Evolutionary conservation across 1,284 basidiomycete genomes (phyloP).

Genomic region (Neonothopanus nambi): DNA sequence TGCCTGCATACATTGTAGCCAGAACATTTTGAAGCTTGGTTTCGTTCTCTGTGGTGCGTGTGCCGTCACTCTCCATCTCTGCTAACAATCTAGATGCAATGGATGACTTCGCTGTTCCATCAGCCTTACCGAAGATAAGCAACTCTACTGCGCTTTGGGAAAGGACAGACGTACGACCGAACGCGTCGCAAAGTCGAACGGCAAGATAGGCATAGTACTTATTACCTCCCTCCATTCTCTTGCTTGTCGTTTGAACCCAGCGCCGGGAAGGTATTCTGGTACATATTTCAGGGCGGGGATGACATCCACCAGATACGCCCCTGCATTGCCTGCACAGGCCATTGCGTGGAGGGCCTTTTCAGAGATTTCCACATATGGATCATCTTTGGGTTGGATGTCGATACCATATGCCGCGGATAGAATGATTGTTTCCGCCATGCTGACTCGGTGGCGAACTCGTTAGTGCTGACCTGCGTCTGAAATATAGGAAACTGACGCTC

Average conservation of each 20-base stretch:
- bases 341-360: too few species aligned
- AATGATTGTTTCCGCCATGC: conserved; percentile 2
- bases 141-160: neutral
- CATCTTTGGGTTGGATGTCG: too few species aligned
- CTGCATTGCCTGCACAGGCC: too few species aligned
- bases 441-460: neutral
- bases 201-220: conserved; percentile 27
- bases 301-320: too few species aligned
- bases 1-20: conserved; percentile 12
- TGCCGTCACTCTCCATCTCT: conserved; percentile 1
- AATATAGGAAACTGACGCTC: neutral
- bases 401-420: too few species aligned
- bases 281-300: too few species aligned
- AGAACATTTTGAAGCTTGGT: neutral
- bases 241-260: neutral
- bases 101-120: too few species aligned
- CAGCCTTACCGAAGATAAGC: neutral
- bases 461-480: neutral
- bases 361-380: too few species aligned
- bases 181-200: conserved; percentile 8
- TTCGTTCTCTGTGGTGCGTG: neutral
- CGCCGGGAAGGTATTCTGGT: neutral
- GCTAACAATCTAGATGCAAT: conserved; percentile 10
- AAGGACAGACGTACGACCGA: neutral
- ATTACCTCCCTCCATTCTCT: conserved; percentile 12